A percentile compares a stretch with the other conserved stretches of the same genome.
Conservation (phyloP, 2,329 filamentous ascomycete genomes). For the Sporothrix globosa region DNA sequence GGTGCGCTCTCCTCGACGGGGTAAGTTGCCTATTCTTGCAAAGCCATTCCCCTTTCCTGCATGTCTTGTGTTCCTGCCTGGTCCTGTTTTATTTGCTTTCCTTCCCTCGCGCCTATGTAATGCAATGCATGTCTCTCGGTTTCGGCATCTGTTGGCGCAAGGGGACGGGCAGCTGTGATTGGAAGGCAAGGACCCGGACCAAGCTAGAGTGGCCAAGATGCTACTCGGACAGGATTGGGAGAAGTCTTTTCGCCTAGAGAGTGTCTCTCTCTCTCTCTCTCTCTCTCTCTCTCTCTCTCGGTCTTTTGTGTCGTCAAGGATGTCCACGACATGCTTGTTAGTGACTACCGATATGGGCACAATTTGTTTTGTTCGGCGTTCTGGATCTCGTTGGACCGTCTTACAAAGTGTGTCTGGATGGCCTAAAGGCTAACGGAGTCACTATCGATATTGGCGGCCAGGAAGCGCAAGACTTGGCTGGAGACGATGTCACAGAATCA, state of each 20-base stretch:
- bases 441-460: constrained; percentile 11
- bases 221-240: no score
- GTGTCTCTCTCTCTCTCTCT: no score
- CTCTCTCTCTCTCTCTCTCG: no score
- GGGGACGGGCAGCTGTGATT: constrained; percentile 1
- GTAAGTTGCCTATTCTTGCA: neutral
- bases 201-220: no score
- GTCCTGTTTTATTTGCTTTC: neutral
- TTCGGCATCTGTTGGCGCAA: constrained; percentile 8
- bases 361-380: neutral
- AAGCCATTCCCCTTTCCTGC: neutral
- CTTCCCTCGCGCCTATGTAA: neutral
- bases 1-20: no score
- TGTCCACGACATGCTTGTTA: no score
- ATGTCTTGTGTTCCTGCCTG: constrained; percentile 14
- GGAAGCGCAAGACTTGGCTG: constrained; percentile 4
- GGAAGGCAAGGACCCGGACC: neutral
- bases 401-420: neutral
- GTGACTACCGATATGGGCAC: no score
- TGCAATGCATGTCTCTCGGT: constrained; percentile 6
- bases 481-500: no score
- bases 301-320: no score
- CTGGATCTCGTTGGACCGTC: neutral
- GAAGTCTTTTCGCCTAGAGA: no score
- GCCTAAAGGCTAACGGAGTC: neutral